Base-by-base conservation (phyloP, 495 filamentous ascomycete genomes). In the Penicillium parvum region DNA sequence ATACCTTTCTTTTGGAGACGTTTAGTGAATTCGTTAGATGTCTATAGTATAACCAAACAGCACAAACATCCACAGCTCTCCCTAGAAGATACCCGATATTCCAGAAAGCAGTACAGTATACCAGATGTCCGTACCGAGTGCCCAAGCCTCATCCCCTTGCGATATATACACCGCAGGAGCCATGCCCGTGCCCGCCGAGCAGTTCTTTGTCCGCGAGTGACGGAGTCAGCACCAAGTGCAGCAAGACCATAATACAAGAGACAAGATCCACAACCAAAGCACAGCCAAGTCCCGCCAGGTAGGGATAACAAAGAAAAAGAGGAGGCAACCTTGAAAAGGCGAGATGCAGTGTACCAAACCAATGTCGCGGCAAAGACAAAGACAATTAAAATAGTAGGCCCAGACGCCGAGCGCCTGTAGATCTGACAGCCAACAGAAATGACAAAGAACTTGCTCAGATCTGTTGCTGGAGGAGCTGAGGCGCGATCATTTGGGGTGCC, bases 391-490 rank as follows among this genome's bases (percentile, higher is more conserved):
- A 40, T 28, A 46, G 37, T 25, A 33, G 23, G 30, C 17, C 22
- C 38, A 21, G 39, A 38, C 42, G 32, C 25, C 32, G 30, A 41
- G 38, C 43, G 26, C 27, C 26, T 21, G 14, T 10, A 29, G 28
- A 26, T n/a, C 27, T 11, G 32, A 40, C 28, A 34, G 37, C 47
- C 30, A 32, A 43, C 9, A 29, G 12, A 7, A 28, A 17, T 17
- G 38, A n/a, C n/a, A n/a, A n/a, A n/a, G n/a, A n/a, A n/a, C n/a
- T n/a, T 26, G 35, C 50, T 66, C 58, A 74, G 25, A 74, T 66
- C 5, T 69, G 70, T 49, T 74, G 71, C 41, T 72, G 71, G 10
- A 74, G 48, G 43, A 73, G 61, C 44, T 71, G 68, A 27, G 69
- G 64, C 12, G 64, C 61, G 38, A 75, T 68, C 69, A 72, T 68